These are phyloP conservation scores for Prunus kanzakura DNA, from an alignment of 306 rosid species.

Conservation along the genomic window DNA sequence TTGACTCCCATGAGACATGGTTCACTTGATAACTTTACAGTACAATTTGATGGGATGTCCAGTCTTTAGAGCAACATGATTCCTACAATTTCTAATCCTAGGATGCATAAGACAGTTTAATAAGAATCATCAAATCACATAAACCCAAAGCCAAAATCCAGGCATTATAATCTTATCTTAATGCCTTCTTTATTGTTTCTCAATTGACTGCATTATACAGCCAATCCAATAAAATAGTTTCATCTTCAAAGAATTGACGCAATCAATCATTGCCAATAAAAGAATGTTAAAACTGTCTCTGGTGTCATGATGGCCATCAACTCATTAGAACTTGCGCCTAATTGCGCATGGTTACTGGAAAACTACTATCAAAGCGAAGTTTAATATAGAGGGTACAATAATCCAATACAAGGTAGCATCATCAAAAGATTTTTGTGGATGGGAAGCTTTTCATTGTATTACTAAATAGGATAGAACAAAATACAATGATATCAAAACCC, in stretches of 20 bases:
- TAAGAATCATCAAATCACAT: background rate
- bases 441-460: background rate
- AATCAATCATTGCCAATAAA: background rate
- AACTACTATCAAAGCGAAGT: background rate
- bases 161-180: background rate
- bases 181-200: constrained; percentile 2
- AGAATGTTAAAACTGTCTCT: background rate
- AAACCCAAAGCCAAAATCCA: background rate
- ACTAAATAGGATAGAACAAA: background rate
- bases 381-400: background rate
- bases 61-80: background rate
- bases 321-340: background rate
- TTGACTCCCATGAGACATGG: constrained; percentile 2
- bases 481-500: background rate
- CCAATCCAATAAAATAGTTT: background rate
- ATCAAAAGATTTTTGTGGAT: background rate
- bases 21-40: constrained; percentile 2
- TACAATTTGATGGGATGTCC: background rate
- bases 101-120: background rate
- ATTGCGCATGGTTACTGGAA: background rate
- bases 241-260: background rate
- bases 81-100: background rate
- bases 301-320: background rate
- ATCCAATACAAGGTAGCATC: background rate
- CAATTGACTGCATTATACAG: background rate